Conservation (phyloP, 306 rosid species). For the Vigna unguiculata region DNA sequence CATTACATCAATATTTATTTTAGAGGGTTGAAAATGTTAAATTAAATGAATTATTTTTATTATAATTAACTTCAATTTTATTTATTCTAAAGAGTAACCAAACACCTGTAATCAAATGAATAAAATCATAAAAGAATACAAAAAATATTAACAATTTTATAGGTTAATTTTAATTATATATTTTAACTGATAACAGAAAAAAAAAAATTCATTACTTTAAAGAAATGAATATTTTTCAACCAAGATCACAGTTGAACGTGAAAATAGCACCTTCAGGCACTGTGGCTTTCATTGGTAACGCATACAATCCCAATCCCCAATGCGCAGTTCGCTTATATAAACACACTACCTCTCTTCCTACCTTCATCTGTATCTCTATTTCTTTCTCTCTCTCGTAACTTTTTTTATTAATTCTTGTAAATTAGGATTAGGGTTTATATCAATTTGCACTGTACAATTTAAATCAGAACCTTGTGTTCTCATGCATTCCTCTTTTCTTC, state of each 20-base stretch:
- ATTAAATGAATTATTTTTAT: background rate
- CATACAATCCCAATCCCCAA: background rate
- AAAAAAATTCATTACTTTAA: no score
- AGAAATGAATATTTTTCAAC: no score
- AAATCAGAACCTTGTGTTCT: background rate
- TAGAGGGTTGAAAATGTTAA: no score
- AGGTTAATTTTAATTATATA: background rate
- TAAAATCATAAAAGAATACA: background rate
- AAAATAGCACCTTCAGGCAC: no score
- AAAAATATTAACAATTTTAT: no score
- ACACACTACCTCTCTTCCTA: background rate
- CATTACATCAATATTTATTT: no score
- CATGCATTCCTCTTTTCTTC: background rate
- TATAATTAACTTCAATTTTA: background rate
- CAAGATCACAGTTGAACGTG: no score
- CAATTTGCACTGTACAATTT: constrained; percentile 42
- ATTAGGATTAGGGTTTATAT: constrained; percentile 53
- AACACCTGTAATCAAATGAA: no score
- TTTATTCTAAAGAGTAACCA: background rate
- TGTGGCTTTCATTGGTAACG: no score
- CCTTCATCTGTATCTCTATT: background rate
- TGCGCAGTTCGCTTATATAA: constrained; percentile 20
- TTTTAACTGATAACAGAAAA: no score
- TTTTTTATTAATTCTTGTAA: background rate
- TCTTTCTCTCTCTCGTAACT: background rate